Base-by-base conservation (phyloP, 306 rosid species). In the Adenanthera pavonina region DNA sequence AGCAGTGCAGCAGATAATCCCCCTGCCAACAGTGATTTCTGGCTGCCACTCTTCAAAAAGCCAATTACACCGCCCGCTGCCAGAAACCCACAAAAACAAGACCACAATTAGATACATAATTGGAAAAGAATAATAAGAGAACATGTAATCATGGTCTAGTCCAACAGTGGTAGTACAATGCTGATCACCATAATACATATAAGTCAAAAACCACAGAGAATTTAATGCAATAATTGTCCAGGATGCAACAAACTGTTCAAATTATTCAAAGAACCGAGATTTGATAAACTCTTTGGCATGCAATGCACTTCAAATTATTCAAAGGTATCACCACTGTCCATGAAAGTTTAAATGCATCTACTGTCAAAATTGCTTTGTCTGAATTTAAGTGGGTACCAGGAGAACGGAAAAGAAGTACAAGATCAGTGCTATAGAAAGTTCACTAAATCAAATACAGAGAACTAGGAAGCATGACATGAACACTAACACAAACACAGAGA, bases 21-120 rank as follows among this genome's bases (percentile, higher is more conserved):
- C 25, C 99, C 99, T 43, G 99, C 93, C 90, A 96, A 72, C 81
- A 93, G 88, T 72, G 99, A 96, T 76, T 91, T 96, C 85, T 88
- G 90, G 90, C 99, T 96, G 79, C 99, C 99, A 81, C 97, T 88
- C 91, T 96, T 96, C 84, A 96, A 72, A 86, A 56, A 96, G 71
- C 99, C 99, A 91, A 96, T 93, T 74, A 92, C 73, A 72, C 99
- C 99, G 80, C 99, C 99, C 75, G 77, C 99, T 96, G 89, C 73
- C 74, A 59, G 83, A 74, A 69, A 14, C 72, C 72, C 72, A 71
- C 40, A 36, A 8, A 9, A 53, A 80, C 25, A 57, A 64, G 1
- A 78, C 49, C 30, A 33, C 48, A 36, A 60, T 59, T 38, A 75
- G 25, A 75, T 51, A 35, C 11, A 9, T 11, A 61, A 64, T 30